A percentile compares a stretch with the other conserved stretches of the same genome.
Evolutionary conservation across 768 basidiomycete species (phyloP).

Genomic region (Leccinum uliginosum): DNA sequence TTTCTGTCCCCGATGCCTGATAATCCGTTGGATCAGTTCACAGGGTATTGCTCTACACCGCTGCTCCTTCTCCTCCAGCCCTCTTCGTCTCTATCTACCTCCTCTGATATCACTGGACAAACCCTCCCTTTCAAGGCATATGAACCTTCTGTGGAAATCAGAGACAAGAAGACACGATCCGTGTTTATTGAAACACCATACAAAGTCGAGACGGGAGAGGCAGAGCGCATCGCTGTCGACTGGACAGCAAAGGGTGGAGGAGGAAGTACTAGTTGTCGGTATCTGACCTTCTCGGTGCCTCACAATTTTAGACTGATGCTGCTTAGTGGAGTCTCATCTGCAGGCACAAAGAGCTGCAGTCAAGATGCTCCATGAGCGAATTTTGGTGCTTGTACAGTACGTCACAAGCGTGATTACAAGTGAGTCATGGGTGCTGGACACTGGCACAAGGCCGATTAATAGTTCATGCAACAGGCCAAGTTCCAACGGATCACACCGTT

Average conservation of each 20-base stretch:
- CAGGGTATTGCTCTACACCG: slow-evolving; percentile 80
- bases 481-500: slow-evolving; percentile 72
- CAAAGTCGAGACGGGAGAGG: slow-evolving; percentile 95
- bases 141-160: slow-evolving; percentile 84
- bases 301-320: slow-evolving; percentile 1
- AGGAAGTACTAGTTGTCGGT: slow-evolving; percentile 75
- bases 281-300: background rate
- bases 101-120: slow-evolving; percentile 56
- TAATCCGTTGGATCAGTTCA: slow-evolving; percentile 51
- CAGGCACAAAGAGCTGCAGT: slow-evolving; percentile 92
- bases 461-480: slow-evolving; percentile 46
- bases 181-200: slow-evolving; percentile 84
- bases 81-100: slow-evolving; percentile 39
- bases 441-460: background rate
- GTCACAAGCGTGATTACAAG: slow-evolving; percentile 73
- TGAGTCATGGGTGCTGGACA: slow-evolving; percentile 28
- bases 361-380: slow-evolving; percentile 93
- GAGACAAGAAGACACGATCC: slow-evolving; percentile 68
- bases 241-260: slow-evolving; percentile 87
- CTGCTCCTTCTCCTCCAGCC: slow-evolving; percentile 78
- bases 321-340: slow-evolving; percentile 81
- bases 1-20: background rate
- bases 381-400: slow-evolving; percentile 83
- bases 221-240: slow-evolving; percentile 97
- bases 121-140: slow-evolving; percentile 91